Evolutionary conservation across 2,329 filamentous ascomycete species (phyloP).

Genomic region (Colletotrichum magnum): DNA sequence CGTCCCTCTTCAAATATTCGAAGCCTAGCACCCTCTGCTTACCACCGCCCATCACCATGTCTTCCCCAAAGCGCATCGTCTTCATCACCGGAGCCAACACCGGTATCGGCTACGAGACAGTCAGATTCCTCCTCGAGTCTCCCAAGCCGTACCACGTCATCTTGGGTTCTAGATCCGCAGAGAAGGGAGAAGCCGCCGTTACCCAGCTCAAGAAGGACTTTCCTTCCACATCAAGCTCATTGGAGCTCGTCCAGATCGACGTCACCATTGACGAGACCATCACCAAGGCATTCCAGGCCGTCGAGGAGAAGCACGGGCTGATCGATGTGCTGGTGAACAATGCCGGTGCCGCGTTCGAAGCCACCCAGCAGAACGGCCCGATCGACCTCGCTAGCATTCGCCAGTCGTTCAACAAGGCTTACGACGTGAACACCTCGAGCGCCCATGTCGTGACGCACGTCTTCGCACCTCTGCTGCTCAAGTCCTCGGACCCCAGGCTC

Average conservation of each 20-base stretch:
- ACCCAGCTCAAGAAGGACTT: constrained; percentile 56
- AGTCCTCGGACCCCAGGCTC: constrained; percentile 58
- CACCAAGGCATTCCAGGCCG: constrained; percentile 44
- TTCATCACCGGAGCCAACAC: constrained; percentile 74
- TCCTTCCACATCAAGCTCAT: constrained; percentile 54
- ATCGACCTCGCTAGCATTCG: constrained; percentile 47
- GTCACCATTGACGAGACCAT: constrained; percentile 65
- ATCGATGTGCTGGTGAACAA: constrained; percentile 54
- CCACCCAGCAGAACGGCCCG: constrained; percentile 51
- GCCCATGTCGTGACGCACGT: constrained; percentile 54
- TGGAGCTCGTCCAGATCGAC: constrained; percentile 67
- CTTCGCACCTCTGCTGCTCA: constrained; percentile 52
- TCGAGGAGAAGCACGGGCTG: constrained; percentile 46
- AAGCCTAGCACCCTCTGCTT: background rate
- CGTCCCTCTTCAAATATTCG: background rate
- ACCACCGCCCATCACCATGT: constrained; percentile 9
- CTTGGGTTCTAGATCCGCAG: constrained; percentile 65
- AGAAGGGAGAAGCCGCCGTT: constrained; percentile 66
- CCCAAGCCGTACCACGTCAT: constrained; percentile 66
- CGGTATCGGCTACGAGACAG: constrained; percentile 71
- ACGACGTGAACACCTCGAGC: constrained; percentile 65
- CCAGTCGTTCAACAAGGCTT: constrained; percentile 60
- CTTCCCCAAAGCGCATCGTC: constrained; percentile 52
- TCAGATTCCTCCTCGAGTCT: constrained; percentile 67
- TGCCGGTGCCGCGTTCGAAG: constrained; percentile 42